phyloP scores from a whole-genome alignment of 2,329 filamentous ascomycete species.

The Trematosphaeria pertusa region DNA sequence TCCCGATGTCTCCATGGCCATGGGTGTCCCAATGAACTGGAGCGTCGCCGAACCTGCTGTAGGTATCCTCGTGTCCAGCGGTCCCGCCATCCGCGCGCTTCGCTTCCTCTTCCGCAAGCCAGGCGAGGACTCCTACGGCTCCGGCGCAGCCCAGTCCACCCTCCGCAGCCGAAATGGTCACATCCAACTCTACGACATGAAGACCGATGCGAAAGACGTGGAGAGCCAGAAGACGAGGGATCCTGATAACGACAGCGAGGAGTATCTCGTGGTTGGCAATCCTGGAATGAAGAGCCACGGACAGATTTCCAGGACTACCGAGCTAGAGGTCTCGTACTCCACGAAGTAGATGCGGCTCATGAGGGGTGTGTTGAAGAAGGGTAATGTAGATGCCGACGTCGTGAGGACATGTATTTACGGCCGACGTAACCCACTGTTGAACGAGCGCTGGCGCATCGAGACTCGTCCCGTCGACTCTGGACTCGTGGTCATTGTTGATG shows the following conservation, averaged over 20 bases:
- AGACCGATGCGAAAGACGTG: neutral
- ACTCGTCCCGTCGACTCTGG: neutral
- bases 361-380: neutral
- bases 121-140: conserved; percentile 17
- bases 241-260: conserved; percentile 19
- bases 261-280: conserved; percentile 12
- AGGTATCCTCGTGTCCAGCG: conserved; percentile 25
- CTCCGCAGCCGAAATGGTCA: conserved; percentile 17
- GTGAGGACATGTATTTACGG: neutral
- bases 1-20: conserved; percentile 22
- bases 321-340: conserved; percentile 19
- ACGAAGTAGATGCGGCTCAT: neutral
- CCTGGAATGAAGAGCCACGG: conserved; percentile 2
- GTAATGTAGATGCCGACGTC: too few species aligned
- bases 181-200: conserved; percentile 21
- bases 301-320: conserved; percentile 16
- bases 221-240: conserved; percentile 11
- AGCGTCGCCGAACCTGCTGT: conserved; percentile 25
- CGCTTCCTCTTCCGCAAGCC: conserved; percentile 22
- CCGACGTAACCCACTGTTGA: neutral
- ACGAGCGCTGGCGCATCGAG: neutral
- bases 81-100: conserved; percentile 27
- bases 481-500: neutral
- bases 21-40: conserved; percentile 29
- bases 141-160: conserved; percentile 10